Base-by-base conservation (phyloP, 176 grass and related monocot genomes). In the Pontederia crassipes region DNA sequence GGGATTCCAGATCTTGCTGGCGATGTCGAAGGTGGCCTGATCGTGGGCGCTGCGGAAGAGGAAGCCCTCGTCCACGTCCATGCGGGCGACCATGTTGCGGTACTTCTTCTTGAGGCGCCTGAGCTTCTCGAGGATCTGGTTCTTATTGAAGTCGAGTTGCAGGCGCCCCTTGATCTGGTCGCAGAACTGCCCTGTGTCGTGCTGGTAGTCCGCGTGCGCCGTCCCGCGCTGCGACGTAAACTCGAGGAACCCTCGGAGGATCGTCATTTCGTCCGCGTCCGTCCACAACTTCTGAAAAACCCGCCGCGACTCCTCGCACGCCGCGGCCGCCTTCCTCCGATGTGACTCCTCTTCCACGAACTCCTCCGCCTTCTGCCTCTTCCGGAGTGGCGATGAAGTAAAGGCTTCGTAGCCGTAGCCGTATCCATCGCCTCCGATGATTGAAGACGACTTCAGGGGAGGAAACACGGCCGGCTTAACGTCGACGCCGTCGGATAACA, bases 241-340 rank as follows among this genome's bases (percentile, higher is more conserved):
- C 50, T 74, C 71, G 59, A 62, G 55, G 18, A 74, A 64, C 28
- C 71, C 71, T 45, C 64, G 26, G 49, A 74, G 71, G 28, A 74
- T 52, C 14, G 71, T 52, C 8, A 74, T 74, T 60, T 74, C 71
- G 51, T 74, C 71, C 8, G 71, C 71, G 17, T 74, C 59, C 51
- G 60, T 64, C 71, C 71, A 74, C 60, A 74, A 12, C 71, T 74
- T 74, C 59, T 74, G 59, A 12, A 55, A 63, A 35, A 16, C 16
- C 7, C 13, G 50, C 51, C 71, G 59, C 16, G 59, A 26, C 11
- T 45, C 18, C 47, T 72, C 55, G 24, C 7, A 15, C 14, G 18
- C 45, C 11, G 17, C 12, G 17, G 14, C 32, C 32, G 32, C 32
- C 32, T 40, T 40, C 32, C 32, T 40, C 32, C 32, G 32, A 4